phyloP scores from a whole-genome alignment of 2,329 filamentous ascomycete species.

The Fusarium kyushuense region DNA sequence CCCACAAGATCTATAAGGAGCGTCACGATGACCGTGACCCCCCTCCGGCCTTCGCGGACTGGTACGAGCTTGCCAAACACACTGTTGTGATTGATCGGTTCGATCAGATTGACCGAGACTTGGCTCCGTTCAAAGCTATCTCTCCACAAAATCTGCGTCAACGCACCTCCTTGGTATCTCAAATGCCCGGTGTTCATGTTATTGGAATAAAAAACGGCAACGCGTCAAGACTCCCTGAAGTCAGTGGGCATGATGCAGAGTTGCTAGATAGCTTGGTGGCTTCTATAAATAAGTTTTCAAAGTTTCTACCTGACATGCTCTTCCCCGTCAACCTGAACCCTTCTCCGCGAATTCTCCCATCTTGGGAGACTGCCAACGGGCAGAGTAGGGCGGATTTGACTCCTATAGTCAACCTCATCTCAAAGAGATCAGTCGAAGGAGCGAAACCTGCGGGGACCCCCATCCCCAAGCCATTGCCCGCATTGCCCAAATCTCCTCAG shows the following conservation, averaged over 20 bases:
- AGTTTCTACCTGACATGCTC: conserved; percentile 84
- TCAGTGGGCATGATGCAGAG: conserved; percentile 49
- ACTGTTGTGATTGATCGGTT: conserved; percentile 84
- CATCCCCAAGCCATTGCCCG: not conserved
- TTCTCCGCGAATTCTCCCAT: conserved; percentile 56
- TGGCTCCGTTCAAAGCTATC: conserved; percentile 83
- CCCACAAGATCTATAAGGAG: conserved; percentile 63
- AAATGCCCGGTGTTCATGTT: conserved; percentile 59
- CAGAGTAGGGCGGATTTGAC: conserved; percentile 44
- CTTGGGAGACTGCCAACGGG: conserved; percentile 69
- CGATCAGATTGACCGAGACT: conserved; percentile 79
- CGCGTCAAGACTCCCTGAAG: conserved; percentile 58
- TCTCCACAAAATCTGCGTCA: conserved; percentile 75
- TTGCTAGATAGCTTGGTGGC: conserved; percentile 63
- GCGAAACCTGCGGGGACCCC: conserved; percentile 14
- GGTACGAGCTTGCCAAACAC: conserved; percentile 82
- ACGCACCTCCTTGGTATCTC: conserved; percentile 59
- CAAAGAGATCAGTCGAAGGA: conserved; percentile 40
- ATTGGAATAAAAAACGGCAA: conserved; percentile 74
- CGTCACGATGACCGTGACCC: conserved; percentile 74
- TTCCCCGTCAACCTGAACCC: conserved; percentile 81
- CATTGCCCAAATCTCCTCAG: conserved; percentile 11
- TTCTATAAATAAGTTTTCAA: conserved; percentile 78
- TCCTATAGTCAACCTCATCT: conserved; percentile 48
- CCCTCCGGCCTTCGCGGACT: conserved; percentile 84